Base-by-base conservation (phyloP, 768 basidiomycete genomes). In the Termitomyces sp. region DNA sequence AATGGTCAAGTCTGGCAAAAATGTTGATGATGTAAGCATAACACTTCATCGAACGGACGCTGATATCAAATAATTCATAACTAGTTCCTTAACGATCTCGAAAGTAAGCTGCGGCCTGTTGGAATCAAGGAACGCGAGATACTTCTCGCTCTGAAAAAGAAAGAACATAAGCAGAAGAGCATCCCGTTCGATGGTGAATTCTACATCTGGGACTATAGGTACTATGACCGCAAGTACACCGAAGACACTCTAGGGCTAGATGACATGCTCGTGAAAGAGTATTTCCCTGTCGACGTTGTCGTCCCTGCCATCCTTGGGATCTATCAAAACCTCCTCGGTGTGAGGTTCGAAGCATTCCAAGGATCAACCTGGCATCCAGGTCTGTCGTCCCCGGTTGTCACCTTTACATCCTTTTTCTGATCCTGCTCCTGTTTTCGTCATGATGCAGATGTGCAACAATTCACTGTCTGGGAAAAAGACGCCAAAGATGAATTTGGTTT, bases 171-270 rank as follows among this genome's bases (percentile, higher is more conserved):
- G 54, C 75, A 77, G 59, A 74, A 71, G 21, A 83, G 81, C 1
- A 64, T 82, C 40, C 82, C 81, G 0, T 85, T 84, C 59, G 87
- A 93, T 57, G 81, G 82, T 56, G 71, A 86, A 63, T 84, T 94
- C 65, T 87, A 86, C 63, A 73, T 90, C 52, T 93, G 90, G 90
- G 93, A 93, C 64, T 93, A 91, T 66, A 78, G 88, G 61, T 86
- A 84, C 66, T 88, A 83, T 57, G 83, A 85, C 65, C 77, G 81
- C 58, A 81, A 78, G 64, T 88, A 74, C 63, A 73, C 86, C 51
- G 87, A 93, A 68, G 74, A 79, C 62, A 76, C 77, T 21, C 74
- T 93, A 26, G 74, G 78, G 35, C 77, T 92, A 34, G 90, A 93
- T 58, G 88, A 93, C 60, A 79, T 80, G 58, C 73, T 85, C 12